Evolutionary conservation across 139 green algal genomes (phyloP), one percentile per base, ranked within the genome.

Genomic region (Ettlia oleoabundans): DNA sequence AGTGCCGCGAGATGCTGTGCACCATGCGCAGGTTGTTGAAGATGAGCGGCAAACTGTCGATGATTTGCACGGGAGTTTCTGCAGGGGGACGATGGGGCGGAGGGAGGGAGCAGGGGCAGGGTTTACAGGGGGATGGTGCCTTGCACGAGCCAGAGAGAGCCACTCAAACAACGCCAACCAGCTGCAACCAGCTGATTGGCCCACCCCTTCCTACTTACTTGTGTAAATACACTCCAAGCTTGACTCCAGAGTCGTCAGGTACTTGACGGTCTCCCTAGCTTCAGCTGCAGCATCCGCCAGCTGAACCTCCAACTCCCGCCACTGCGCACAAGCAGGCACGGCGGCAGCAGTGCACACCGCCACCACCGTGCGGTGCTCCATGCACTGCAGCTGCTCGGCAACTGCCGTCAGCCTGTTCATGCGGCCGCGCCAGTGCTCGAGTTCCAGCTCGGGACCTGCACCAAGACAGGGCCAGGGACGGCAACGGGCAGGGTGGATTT

Each of bases 251-350:
- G 94, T 97, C 37, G 86, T 84, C 51, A 98, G 89, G 89, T 97
- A 98, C 88, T 96, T 97, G 55, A 98, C 92, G 43, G 97, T 98
- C 84, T 98, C 94, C 87, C 95, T 95, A 35, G 93, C 91, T 88
- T 98, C 95, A n/a, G 96, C 95, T 33, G 91, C 91, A 1, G 92
- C 94, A 76, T 98, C 95, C 22, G 93, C 94, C 51, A 97, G 82
- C 82, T 87, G 80, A 80, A 94, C 82, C 77, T 97, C 93, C 22
- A 97, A 84, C n/a, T 86, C 87, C 72, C 94, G 93, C 94, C 94
- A 98, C n/a, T 87, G 89, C 71, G 88, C 90, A 71, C 89, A 88
- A 28, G 71, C 88, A 52, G 86, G 77, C 51, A 83, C 86, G 74
- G 92, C 93, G 15, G 80, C 90, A 28, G 90, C 88, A 33, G 78